Evolutionary conservation across 805 yeast species (phyloP).

Genomic region (Kazachstania kunashirensis): DNA sequence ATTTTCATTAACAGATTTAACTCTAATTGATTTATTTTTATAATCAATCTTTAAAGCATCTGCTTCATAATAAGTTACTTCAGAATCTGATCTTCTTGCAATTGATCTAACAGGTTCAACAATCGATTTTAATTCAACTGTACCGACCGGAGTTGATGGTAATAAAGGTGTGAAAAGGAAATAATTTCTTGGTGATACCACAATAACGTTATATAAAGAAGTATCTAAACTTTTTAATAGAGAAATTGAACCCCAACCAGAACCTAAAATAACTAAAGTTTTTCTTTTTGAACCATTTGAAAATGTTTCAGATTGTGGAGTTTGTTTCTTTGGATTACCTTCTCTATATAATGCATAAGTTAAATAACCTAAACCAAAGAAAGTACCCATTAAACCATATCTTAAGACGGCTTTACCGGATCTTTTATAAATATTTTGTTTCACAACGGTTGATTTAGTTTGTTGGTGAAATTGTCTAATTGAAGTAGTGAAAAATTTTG

Average conservation of each 20-base stretch:
- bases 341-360: constrained; percentile 59
- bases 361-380: constrained; percentile 46
- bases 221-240: constrained; percentile 79
- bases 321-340: constrained; percentile 49
- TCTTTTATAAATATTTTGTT: constrained; percentile 9
- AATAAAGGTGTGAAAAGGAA: constrained; percentile 91
- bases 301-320: constrained; percentile 48
- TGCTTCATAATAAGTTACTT: constrained; percentile 78
- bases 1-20: constrained; percentile 48
- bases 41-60: constrained; percentile 82
- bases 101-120: constrained; percentile 88
- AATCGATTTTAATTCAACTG: constrained; percentile 81
- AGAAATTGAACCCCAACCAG: constrained; percentile 94
- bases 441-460: not conserved
- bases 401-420: constrained; percentile 24
- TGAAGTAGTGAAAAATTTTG: constrained; percentile 1
- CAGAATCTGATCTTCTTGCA: constrained; percentile 69
- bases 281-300: constrained; percentile 37
- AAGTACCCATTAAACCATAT: constrained; percentile 34
- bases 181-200: constrained; percentile 90
- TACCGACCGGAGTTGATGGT: constrained; percentile 92
- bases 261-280: constrained; percentile 59
- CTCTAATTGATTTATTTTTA: constrained; percentile 48
- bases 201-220: constrained; percentile 74
- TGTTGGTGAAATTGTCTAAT: not conserved